These are phyloP conservation scores for Niebla homalea DNA, from an alignment of 495 filamentous ascomycete genomes.

Conservation along the genomic window DNA sequence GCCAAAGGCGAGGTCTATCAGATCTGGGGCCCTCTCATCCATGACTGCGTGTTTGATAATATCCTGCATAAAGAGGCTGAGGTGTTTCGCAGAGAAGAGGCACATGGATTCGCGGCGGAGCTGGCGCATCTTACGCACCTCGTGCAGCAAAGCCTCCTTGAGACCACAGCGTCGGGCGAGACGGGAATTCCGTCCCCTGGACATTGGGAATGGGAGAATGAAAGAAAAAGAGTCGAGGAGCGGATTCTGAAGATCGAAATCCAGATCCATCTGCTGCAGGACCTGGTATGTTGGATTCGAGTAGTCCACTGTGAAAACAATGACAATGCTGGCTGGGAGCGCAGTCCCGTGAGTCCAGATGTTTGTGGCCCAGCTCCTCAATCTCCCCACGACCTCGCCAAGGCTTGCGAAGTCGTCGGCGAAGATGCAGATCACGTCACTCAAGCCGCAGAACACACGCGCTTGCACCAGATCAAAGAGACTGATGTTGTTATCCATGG, in stretches of 20 bases:
- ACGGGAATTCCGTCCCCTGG: no score
- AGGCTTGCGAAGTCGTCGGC: constrained; percentile 16
- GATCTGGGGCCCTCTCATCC: no score
- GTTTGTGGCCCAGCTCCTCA: constrained; percentile 8
- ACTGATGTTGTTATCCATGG: not conserved
- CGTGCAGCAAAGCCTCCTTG: no score
- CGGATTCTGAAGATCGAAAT: not conserved
- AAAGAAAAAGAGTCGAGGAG: no score
- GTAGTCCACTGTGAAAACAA: no score
- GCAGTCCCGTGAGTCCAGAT: constrained; percentile 1
- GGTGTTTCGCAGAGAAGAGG: not conserved
- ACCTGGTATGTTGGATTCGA: no score
- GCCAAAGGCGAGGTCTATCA: no score
- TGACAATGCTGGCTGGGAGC: no score
- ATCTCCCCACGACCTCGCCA: not conserved
- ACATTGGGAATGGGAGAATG: no score
- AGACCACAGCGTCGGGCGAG: no score
- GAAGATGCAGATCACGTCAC: constrained; percentile 23
- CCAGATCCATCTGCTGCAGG: not conserved
- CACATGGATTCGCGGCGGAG: not conserved
- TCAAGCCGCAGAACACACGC: constrained; percentile 16
- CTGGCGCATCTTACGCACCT: no score
- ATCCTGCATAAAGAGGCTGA: not conserved
- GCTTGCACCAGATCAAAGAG: no score
- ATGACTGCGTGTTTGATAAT: not conserved